Percentiles rank a stretch among this genome's conserved stretches.
Evolutionary conservation across 169 alveolate species (phyloP).

Genomic region (Eimeria nieschulzi): DNA sequence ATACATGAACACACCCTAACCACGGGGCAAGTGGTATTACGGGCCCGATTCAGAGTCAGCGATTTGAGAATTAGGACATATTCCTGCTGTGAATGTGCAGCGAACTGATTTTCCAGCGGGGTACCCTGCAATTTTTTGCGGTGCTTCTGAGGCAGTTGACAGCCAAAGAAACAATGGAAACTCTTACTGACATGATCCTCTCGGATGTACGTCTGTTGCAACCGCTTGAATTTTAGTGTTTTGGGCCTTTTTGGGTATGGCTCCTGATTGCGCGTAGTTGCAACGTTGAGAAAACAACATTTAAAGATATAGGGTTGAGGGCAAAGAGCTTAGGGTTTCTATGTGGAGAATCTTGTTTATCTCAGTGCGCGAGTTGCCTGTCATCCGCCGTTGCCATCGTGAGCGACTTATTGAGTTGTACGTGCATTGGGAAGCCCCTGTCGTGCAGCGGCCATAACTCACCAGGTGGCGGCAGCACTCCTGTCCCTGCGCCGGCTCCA

Average conservation of each 20-base stretch:
- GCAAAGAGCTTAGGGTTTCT: neutral
- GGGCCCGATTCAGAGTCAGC: neutral
- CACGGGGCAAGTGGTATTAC: neutral
- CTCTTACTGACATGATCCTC: neutral
- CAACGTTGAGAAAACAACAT: too few species aligned
- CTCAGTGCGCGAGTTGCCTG: constrained; percentile 26
- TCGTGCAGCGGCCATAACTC: neutral
- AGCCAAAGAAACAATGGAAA: neutral
- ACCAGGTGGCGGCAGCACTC: neutral
- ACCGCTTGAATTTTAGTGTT: too few species aligned
- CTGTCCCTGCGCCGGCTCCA: neutral
- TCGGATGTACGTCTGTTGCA: neutral
- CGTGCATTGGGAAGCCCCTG: constrained; percentile 22
- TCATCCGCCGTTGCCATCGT: constrained; percentile 36
- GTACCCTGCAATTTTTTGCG: neutral
- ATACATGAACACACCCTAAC: too few species aligned
- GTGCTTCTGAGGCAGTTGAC: neutral
- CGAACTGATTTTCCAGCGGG: neutral
- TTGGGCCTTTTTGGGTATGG: too few species aligned
- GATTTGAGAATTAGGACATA: neutral
- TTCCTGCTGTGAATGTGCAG: neutral
- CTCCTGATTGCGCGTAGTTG: too few species aligned
- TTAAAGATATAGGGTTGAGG: too few species aligned
- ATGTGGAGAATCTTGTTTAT: neutral
- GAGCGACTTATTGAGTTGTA: constrained; percentile 23